Evolutionary conservation across 2,329 filamentous ascomycete species (phyloP).

Genomic region (Colletotrichum sp.): DNA sequence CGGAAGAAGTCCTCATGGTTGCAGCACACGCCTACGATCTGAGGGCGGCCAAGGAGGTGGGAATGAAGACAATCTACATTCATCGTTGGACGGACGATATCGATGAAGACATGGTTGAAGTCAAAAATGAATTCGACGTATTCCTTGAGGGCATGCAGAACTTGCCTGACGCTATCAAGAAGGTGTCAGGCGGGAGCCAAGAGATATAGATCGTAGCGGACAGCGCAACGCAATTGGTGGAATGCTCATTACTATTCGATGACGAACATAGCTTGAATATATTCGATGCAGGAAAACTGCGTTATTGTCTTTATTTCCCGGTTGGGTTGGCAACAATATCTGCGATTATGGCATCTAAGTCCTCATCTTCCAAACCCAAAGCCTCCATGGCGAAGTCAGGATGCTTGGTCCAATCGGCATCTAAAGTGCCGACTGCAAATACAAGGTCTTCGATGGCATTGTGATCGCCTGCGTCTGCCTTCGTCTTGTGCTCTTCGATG

Average conservation of each 20-base stretch:
- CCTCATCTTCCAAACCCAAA: conserved; percentile 50
- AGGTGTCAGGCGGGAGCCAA: not conserved
- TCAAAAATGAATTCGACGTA: conserved; percentile 44
- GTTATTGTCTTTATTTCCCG: not conserved
- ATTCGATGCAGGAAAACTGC: not conserved
- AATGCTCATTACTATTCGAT: not conserved
- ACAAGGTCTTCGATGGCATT: conserved; percentile 51
- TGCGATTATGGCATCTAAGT: conserved; percentile 46
- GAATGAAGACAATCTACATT: conserved; percentile 58
- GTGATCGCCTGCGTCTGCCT: conserved; percentile 40
- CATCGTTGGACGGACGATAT: conserved; percentile 59
- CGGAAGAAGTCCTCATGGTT: conserved; percentile 56
- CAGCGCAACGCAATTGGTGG: not conserved
- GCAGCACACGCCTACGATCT: conserved; percentile 61
- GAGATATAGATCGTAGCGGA: not conserved
- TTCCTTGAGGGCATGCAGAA: conserved; percentile 29
- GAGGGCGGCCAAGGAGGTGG: conserved; percentile 49
- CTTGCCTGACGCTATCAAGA: conserved; percentile 13
- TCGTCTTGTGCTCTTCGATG: conserved; percentile 39
- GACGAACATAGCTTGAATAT: not conserved
- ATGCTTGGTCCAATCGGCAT: conserved; percentile 53
- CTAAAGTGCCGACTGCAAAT: conserved; percentile 51
- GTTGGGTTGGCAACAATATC: conserved; percentile 31
- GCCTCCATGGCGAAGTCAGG: conserved; percentile 52
- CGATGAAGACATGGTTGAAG: conserved; percentile 45